Evolutionary conservation across 1,284 basidiomycete species (phyloP), one percentile per base, ranked within the genome.

Genomic region (Rhodotorula sp.): DNA sequence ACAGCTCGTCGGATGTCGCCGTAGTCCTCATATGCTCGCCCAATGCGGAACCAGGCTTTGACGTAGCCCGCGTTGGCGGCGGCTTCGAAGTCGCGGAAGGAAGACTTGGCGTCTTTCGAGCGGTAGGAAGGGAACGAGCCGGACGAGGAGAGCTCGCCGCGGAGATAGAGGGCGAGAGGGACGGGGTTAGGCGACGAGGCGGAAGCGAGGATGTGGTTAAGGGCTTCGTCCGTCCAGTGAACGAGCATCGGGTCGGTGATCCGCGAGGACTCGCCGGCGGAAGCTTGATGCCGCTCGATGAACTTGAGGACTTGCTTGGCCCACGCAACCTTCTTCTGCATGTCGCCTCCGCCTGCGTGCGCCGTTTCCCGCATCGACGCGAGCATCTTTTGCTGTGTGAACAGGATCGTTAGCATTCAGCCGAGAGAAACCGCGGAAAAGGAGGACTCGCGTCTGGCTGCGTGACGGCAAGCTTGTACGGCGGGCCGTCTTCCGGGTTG

Each of bases 31-130:
- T 97, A 96, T 76, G 96, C 94, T 36, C 89, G 83, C 0, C 92
- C 94, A 4, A 96, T 86, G 56, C 89, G 85, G 81, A 93, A 96
- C 94, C 94, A 97, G 0, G 90, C 89, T 32, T 85, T 82, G 17
- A 83, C 81, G 74, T 87, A 88, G 0, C 92, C 92, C 3, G 84
- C 85, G 48, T 90, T 84, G 1, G 92, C 92, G 1, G 90, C 86
- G 4, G 82, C 81, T 78, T 94, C 92, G 78, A 92, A 95, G 79
- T 81, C 79, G 91, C 92, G 78, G 81, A 97, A 97, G 2, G 94
- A 92, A 6, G 85, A 80, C 24, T 90, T 85, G 8, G 89, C 88
- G 77, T 91, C 91, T 71, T 57, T 90, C 72, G 70, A 84, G 81
- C 44, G 85, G 73, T 72, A 82, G 49, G 70, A 78, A 1, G 82